Evolutionary conservation across 2,329 filamentous ascomycete genomes (phyloP), one percentile per base, ranked within the genome.

Genomic region (Calonectria pteridis): DNA sequence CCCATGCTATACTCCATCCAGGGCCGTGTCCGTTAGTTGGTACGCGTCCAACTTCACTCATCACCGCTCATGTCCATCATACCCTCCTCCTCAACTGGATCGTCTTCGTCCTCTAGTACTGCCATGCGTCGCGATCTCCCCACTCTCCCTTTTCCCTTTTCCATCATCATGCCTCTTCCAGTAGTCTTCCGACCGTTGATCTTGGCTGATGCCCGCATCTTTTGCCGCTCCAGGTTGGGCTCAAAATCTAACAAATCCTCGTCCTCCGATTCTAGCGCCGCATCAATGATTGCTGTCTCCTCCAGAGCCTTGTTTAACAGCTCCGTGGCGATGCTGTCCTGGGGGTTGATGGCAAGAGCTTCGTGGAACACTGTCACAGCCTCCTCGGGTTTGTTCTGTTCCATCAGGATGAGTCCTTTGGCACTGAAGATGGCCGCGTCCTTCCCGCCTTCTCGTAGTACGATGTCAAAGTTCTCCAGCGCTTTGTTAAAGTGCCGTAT

Each of bases 311-410:
- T 93, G 79, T 91, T 92, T 37, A 97, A 86, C 64, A 97, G 85
- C 82, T 97, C 94, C 0, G 93, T 95, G 3, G 94, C 94, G 76
- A 96, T 93, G 6, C 94, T 92, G 80, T 97, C 94, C 84, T 97
- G 94, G 0, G 94, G 93, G 40, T 91, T 90, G 28, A 96, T 92
- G 0, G 94, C 93, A 20, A 97, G 88, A 1, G 94, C 94, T 83
- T 98, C 94, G 78, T 98, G 97, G 31, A 98, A 87, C 3, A 95
- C 92, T 13, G 93, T 89, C 5, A 97, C 93, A 0, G 96, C 96
- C 58, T 97, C 94, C 79, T 94, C 93, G 0, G 92, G 91, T 65
- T 91, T 89, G 20, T 91, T 92, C 77, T 95, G 88, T 80, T 98
- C 95, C 77, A 98, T 89, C 69, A 96, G 88, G 16, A 98, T 93